Conservation (phyloP, 2,329 filamentous ascomycete genomes). For the Cytospora chrysosperma region DNA sequence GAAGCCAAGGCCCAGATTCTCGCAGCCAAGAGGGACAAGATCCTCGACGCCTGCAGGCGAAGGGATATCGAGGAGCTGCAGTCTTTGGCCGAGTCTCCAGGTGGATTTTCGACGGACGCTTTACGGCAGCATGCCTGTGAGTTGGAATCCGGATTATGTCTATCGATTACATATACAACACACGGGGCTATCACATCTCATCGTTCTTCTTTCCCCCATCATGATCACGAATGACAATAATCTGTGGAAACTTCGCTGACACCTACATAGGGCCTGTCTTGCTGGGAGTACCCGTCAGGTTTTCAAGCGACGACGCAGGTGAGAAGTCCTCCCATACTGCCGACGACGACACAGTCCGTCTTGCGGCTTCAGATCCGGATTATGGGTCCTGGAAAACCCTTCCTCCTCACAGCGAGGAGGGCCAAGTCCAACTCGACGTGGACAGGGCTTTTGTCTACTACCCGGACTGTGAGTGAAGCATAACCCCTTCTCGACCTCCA, state of each 20-base stretch:
- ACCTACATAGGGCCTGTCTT: conserved; percentile 58
- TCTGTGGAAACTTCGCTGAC: not conserved
- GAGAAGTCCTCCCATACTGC: conserved; percentile 25
- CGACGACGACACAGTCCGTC: conserved; percentile 24
- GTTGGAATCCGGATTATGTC: conserved; percentile 36
- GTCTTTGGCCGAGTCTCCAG: conserved; percentile 58
- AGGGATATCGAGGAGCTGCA: conserved; percentile 57
- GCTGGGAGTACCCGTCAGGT: conserved; percentile 43
- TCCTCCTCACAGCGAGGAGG: conserved; percentile 79
- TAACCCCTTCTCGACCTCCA: not conserved
- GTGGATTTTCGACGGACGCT: conserved; percentile 66
- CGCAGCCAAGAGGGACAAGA: conserved; percentile 42
- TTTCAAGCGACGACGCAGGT: conserved; percentile 13
- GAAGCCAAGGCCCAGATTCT: not conserved
- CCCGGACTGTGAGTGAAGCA: conserved; percentile 64
- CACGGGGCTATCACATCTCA: not conserved
- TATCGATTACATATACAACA: not conserved
- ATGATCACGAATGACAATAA: not conserved
- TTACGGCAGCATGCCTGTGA: conserved; percentile 76
- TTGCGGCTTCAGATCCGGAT: conserved; percentile 17
- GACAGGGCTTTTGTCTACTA: conserved; percentile 98
- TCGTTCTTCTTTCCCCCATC: conserved; percentile 6
- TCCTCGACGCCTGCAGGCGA: conserved; percentile 59
- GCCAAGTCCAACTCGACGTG: conserved; percentile 89
- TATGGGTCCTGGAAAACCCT: conserved; percentile 57